Percentiles rank a stretch among this genome's conserved stretches.
phyloP scores from a whole-genome alignment of 2,329 filamentous ascomycete species.

The Pseudogymnoascus sp. region DNA sequence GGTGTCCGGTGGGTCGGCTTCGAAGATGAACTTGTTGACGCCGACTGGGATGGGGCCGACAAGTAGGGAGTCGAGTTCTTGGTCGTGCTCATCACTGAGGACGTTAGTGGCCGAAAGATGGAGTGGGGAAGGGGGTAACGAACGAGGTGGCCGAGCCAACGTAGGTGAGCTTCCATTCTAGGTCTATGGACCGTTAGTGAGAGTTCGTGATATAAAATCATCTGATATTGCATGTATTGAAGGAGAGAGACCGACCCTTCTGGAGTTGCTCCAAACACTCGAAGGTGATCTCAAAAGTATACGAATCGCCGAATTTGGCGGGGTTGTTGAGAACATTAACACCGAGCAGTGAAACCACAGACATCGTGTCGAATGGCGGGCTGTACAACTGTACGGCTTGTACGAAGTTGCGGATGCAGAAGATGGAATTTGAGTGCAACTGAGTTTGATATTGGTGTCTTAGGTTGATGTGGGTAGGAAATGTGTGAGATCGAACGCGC shows the following conservation, averaged over 20 bases:
- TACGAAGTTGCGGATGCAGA: slow-evolving; percentile 16
- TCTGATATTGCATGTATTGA: slow-evolving; percentile 6
- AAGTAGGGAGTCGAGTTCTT: slow-evolving; percentile 93
- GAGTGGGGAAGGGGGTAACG: slow-evolving; percentile 32
- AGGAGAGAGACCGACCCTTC: slow-evolving; percentile 55
- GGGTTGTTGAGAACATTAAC: slow-evolving; percentile 97
- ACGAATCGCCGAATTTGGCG: slow-evolving; percentile 83
- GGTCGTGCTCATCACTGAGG: slow-evolving; percentile 83
- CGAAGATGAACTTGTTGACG: slow-evolving; percentile 98
- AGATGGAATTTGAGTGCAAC: slow-evolving; percentile 16
- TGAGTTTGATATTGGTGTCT: slow-evolving; percentile 16
- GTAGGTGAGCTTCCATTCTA: slow-evolving; percentile 99
- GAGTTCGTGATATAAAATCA: slow-evolving; percentile 12
- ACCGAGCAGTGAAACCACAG: slow-evolving; percentile 89
- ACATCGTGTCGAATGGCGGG: slow-evolving; percentile 53
- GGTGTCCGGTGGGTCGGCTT: slow-evolving; percentile 86
- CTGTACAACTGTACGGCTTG: not conserved
- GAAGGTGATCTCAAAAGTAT: slow-evolving; percentile 98
- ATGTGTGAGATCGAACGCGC: slow-evolving; percentile 8
- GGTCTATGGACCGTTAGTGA: slow-evolving; percentile 48
- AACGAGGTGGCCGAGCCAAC: slow-evolving; percentile 97
- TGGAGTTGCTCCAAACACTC: slow-evolving; percentile 92
- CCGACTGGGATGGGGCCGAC: slow-evolving; percentile 96
- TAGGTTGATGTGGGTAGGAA: slow-evolving; percentile 14
- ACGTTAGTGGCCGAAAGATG: slow-evolving; percentile 21